Evolutionary conservation across 768 basidiomycete species (phyloP), one percentile per base, ranked within the genome.

Genomic region (Lentinula sp.): DNA sequence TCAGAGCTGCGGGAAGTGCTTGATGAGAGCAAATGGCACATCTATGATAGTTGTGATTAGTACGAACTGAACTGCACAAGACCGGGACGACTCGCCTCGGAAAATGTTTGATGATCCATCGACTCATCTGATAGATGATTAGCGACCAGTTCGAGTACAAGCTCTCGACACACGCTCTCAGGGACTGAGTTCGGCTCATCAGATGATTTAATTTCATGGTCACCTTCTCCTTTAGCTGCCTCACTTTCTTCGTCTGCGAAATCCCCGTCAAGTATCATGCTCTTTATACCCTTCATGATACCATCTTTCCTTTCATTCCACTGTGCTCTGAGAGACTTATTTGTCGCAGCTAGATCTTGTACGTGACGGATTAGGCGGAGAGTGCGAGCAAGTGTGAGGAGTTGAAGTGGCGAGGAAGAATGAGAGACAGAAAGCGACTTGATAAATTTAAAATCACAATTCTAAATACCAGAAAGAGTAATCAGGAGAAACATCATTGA

Each of bases 11-110:
- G 32, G 9, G 4, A 54, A 40, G 79, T 83, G 0, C 78, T 70
- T 51, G 95, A 91, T 16, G 76, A 77, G 16, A 98, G 74, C 6
- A 97, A 78, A 67, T 92, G 87, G 62, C 86, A 88, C 81, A 95
- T 89, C 91, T 95, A 34, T 15, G 32, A 37, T 49, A 28, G 15
- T 15, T 50, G 58, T 23, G 46, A 52, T 11, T 16, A 51, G 61
- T 52, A 45, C 2, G 2, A 50, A 56, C n/a, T 16, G 16, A 35
- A 6, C 28, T 37, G 32, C 28, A 28, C 0, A 42, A 23, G 21
- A 11, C 6, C 21, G 7, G 23, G 40, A 16, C 13, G 7, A 53
- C 76, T 66, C 51, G 89, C 90, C 70, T 85, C 84, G 0, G 84
- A 72, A 52, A 96, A 72, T 2, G 87, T 87, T 45, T 82, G 79